Evolutionary conservation across 192 early-diverging fungal species (phyloP).

Genomic region (Entomortierella chlamydospora): DNA sequence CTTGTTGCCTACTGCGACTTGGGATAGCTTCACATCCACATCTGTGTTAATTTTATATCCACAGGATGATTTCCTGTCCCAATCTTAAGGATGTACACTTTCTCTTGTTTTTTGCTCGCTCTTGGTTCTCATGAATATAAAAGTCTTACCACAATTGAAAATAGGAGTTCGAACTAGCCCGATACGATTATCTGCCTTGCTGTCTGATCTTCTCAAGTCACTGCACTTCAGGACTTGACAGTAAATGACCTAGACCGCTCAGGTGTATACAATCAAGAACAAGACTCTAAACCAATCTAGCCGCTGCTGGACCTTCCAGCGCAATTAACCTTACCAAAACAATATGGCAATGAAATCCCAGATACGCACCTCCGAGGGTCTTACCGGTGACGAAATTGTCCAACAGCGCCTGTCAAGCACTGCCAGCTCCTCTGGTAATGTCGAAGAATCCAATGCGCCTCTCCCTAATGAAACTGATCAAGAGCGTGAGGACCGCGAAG

Average conservation of each 20-base stretch:
- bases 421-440: conserved; percentile 4
- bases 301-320: neutral
- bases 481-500: conserved; percentile 44
- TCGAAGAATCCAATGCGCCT: neutral
- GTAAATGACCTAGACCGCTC: conserved; percentile 21
- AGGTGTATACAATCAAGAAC: conserved; percentile 2
- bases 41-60: neutral
- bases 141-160: too few species aligned
- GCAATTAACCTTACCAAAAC: neutral
- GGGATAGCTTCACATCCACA: too few species aligned
- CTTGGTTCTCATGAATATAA: too few species aligned
- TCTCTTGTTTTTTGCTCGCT: neutral
- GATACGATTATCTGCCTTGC: neutral
- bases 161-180: too few species aligned
- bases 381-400: conserved; percentile 29
- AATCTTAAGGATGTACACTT: neutral
- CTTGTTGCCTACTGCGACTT: too few species aligned
- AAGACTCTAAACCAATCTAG: neutral
- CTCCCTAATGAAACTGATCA: conserved; percentile 11
- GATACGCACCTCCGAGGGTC: conserved; percentile 19
- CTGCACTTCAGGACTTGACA: neutral
- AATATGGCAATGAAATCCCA: conserved; percentile 47
- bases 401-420: conserved; percentile 29
- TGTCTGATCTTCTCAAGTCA: neutral
- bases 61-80: too few species aligned